These are phyloP conservation scores for Aspergillus alliaceus DNA, from an alignment of 2,329 filamentous ascomycete genomes.

Conservation along the genomic window DNA sequence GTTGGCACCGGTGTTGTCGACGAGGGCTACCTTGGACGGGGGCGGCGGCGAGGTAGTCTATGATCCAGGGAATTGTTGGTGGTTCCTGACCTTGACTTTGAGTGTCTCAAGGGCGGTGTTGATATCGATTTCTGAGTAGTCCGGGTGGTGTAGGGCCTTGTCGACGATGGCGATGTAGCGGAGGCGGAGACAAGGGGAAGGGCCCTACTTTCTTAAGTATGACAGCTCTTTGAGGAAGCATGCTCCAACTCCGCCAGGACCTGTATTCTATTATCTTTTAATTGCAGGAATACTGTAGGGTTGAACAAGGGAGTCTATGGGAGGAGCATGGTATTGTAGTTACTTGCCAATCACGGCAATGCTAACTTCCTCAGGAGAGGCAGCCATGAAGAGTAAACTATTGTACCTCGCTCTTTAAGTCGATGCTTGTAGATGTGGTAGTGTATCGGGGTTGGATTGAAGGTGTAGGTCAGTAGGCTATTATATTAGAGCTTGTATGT, in stretches of 20 bases:
- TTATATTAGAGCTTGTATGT: too few species aligned
- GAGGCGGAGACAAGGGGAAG: background rate
- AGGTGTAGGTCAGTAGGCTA: too few species aligned
- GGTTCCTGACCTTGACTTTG: background rate
- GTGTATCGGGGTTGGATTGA: too few species aligned
- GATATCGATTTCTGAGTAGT: background rate
- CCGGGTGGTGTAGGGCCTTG: background rate
- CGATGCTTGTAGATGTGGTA: background rate
- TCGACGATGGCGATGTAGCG: background rate
- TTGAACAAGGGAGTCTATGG: too few species aligned
- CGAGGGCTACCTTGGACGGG: background rate
- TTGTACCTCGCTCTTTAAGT: background rate
- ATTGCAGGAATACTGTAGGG: too few species aligned
- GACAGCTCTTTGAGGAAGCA: background rate
- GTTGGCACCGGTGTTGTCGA: background rate
- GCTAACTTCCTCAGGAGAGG: background rate
- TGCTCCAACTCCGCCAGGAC: background rate
- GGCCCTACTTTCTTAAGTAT: background rate
- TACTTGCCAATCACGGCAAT: background rate
- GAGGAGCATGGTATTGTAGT: too few species aligned
- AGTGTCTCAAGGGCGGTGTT: background rate
- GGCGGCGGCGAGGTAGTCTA: background rate
- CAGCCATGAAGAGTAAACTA: background rate
- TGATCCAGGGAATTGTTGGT: background rate
- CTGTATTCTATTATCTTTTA: background rate